These are phyloP conservation scores for Aspergillus terreus DNA, from an alignment of 2,329 filamentous ascomycete genomes.

Conservation along the genomic window DNA sequence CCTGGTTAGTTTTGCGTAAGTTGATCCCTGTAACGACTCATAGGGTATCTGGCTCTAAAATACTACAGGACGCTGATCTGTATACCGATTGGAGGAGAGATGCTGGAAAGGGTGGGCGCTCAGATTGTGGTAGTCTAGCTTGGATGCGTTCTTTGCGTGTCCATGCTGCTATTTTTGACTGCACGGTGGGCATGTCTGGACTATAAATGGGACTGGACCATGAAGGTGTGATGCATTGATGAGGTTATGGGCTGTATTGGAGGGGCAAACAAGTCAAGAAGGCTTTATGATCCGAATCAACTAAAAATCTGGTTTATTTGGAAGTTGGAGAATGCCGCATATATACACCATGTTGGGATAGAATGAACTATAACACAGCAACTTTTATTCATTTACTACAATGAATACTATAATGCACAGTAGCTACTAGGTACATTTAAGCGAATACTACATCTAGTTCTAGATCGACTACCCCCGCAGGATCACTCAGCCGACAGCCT, in stretches of 20 bases:
- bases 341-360: not conserved
- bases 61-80: constrained; percentile 39
- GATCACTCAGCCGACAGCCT: not conserved
- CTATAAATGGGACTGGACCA: constrained; percentile 37
- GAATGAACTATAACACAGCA: too few relatives aligned
- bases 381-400: too few relatives aligned
- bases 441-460: too few relatives aligned
- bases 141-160: constrained; percentile 40
- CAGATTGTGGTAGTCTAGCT: constrained; percentile 45
- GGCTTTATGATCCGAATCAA: not conserved
- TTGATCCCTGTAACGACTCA: not conserved
- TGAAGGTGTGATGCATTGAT: constrained; percentile 25
- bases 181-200: constrained; percentile 38
- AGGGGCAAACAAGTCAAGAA: not conserved
- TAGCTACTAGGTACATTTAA: too few relatives aligned
- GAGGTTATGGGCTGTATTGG: not conserved
- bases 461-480: not conserved
- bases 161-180: constrained; percentile 29
- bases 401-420: too few relatives aligned
- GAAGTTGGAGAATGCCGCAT: not conserved
- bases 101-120: constrained; percentile 47
- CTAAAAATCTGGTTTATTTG: not conserved
- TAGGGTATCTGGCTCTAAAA: not conserved
- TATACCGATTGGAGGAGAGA: constrained; percentile 47
- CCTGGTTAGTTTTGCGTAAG: constrained; percentile 44